Percentiles rank a stretch among this genome's conserved stretches.
Evolutionary conservation across 2,329 filamentous ascomycete genomes (phyloP).

Genomic region (Endothia cerciana): DNA sequence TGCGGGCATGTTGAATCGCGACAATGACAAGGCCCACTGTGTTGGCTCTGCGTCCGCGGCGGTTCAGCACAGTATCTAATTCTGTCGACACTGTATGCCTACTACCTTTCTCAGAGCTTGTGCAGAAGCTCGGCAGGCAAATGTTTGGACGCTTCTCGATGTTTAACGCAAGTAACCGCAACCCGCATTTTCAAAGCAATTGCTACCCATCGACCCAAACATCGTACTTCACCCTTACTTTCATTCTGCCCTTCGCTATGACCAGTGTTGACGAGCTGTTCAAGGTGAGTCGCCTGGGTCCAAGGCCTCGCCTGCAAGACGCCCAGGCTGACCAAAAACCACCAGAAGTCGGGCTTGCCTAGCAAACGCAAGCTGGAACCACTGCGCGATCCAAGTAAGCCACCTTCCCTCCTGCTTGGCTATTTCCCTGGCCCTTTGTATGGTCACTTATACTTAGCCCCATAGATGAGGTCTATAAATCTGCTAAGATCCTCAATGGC

Average conservation of each 20-base stretch:
- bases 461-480: constrained; percentile 66
- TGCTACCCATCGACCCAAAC: neutral
- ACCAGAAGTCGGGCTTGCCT: constrained; percentile 48
- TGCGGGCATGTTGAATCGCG: neutral
- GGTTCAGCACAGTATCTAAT: constrained; percentile 2
- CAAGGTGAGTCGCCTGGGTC: constrained; percentile 45
- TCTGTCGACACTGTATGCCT: neutral
- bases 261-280: constrained; percentile 64
- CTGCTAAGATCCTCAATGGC: constrained; percentile 56
- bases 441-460: neutral
- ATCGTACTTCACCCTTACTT: neutral
- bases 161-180: neutral
- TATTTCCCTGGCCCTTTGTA: neutral
- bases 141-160: constrained; percentile 4
- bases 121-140: constrained; percentile 9
- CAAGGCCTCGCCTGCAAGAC: neutral
- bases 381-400: constrained; percentile 64
- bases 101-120: neutral
- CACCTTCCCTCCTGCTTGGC: constrained; percentile 1
- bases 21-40: neutral
- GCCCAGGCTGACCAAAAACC: constrained; percentile 26
- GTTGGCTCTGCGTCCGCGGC: neutral
- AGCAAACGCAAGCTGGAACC: constrained; percentile 69
- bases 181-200: neutral
- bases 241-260: constrained; percentile 46